Conservation (phyloP, 2,329 filamentous ascomycete genomes). For the Colletotrichum magnum region DNA sequence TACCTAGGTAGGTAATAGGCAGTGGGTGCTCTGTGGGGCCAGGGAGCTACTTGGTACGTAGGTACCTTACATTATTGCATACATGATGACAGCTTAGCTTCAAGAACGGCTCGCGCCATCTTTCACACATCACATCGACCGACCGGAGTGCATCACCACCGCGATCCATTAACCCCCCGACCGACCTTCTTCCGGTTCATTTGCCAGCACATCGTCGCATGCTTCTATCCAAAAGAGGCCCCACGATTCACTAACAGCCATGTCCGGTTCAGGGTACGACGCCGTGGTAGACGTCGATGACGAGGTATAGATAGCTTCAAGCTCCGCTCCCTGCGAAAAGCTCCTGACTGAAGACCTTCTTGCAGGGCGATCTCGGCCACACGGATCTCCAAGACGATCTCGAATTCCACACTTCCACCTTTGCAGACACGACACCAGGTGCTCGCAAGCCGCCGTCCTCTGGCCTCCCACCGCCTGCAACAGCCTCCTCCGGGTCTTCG, state of each 20-base stretch:
- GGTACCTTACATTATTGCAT: too few species aligned
- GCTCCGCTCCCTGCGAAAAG: slow-evolving; percentile 1
- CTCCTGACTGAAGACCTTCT: slow-evolving; percentile 34
- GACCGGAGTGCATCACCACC: too few species aligned
- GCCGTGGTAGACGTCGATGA: slow-evolving; percentile 98
- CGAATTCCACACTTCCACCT: slow-evolving; percentile 96
- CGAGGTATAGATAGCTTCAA: slow-evolving; percentile 72
- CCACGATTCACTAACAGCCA: slow-evolving; percentile 54
- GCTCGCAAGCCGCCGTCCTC: slow-evolving; percentile 62
- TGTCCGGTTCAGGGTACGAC: slow-evolving; percentile 85
- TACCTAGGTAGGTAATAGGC: too few species aligned
- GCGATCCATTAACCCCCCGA: too few species aligned
- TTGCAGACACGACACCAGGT: slow-evolving; percentile 71
- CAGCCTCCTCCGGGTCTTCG: slow-evolving; percentile 62
- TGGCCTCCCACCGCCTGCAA: slow-evolving; percentile 70
- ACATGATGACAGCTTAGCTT: too few species aligned
- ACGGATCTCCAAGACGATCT: slow-evolving; percentile 99
- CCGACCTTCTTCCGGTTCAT: too few species aligned
- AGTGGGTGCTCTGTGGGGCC: too few species aligned
- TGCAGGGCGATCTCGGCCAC: slow-evolving; percentile 94
- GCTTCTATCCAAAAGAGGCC: slow-evolving; percentile 14
- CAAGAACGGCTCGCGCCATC: too few species aligned
- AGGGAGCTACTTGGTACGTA: too few species aligned
- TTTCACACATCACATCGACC: too few species aligned
- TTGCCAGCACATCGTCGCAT: too few species aligned